Percentiles rank a stretch among this genome's conserved stretches.
These are phyloP conservation scores for Solanum pinnatisectum DNA, from an alignment of 257 asterid genomes.

Conservation along the genomic window DNA sequence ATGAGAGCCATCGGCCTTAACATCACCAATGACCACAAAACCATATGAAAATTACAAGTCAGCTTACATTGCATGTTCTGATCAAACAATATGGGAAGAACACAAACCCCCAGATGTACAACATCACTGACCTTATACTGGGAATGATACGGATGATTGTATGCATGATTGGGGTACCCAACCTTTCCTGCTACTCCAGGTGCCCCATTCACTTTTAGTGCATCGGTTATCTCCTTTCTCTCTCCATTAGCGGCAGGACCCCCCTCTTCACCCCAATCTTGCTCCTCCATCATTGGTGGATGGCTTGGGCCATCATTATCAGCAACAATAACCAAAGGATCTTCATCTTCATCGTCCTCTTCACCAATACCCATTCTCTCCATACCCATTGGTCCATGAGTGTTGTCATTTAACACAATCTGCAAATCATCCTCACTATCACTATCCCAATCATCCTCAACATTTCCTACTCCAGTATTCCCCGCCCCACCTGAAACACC, in stretches of 20 bases:
- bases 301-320: conserved; percentile 49
- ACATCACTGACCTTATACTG: conserved; percentile 95
- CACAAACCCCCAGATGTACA: conserved; percentile 29
- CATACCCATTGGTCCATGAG: conserved; percentile 46
- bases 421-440: conserved; percentile 74
- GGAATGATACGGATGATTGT: conserved; percentile 65
- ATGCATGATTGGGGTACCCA: conserved; percentile 57
- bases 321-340: conserved; percentile 68
- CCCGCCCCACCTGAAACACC: conserved; percentile 47
- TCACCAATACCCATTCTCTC: conserved; percentile 26
- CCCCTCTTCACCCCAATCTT: conserved; percentile 64
- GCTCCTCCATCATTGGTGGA: conserved; percentile 53
- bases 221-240: conserved; percentile 57
- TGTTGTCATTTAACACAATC: conserved; percentile 62
- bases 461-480: conserved; percentile 16
- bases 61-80: conserved; percentile 47
- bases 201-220: conserved; percentile 50
- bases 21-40: conserved; percentile 20
- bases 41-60: conserved; percentile 26
- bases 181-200: conserved; percentile 47
- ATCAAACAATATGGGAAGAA: conserved; percentile 51
- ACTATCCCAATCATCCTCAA: conserved; percentile 60
- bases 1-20: conserved; percentile 10
- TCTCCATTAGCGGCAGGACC: conserved; percentile 57
- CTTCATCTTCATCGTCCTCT: conserved; percentile 54